These are phyloP conservation scores for sweet orange (Citrus sinensis) DNA, from an alignment of 345 rosid genomes.

Conservation along the genomic window DNA sequence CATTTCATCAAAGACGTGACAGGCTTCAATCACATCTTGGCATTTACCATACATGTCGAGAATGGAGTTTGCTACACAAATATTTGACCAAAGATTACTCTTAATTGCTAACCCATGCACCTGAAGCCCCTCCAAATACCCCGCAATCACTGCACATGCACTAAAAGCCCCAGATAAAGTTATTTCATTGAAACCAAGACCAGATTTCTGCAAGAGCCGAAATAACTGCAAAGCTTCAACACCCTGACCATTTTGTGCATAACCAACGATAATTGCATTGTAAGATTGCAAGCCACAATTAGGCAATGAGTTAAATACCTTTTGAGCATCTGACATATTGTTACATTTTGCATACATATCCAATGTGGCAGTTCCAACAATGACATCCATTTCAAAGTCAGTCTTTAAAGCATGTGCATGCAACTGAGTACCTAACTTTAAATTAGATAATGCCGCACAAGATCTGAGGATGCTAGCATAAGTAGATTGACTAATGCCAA, in stretches of 20 bases:
- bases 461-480: constrained; percentile 86
- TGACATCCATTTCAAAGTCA: constrained; percentile 51
- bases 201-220: constrained; percentile 45
- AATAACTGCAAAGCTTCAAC: constrained; percentile 60
- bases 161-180: constrained; percentile 83
- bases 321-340: constrained; percentile 58
- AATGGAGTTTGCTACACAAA: constrained; percentile 78
- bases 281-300: constrained; percentile 62
- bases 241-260: constrained; percentile 50
- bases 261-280: constrained; percentile 85
- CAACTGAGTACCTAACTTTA: constrained; percentile 64
- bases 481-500: constrained; percentile 72
- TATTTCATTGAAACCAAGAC: constrained; percentile 70
- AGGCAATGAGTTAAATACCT: constrained; percentile 60
- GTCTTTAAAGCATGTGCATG: constrained; percentile 80
- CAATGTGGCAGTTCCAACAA: constrained; percentile 83
- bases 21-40: constrained; percentile 66
- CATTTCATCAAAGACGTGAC: constrained; percentile 64
- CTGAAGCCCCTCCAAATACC: constrained; percentile 68
- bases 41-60: constrained; percentile 95
- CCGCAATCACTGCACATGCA: constrained; percentile 70
- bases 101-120: constrained; percentile 62
- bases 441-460: constrained; percentile 57
- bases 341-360: constrained; percentile 95
- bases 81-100: constrained; percentile 37